Conservation (phyloP, 345 rosid species). For the Lenwebbia sp. region DNA sequence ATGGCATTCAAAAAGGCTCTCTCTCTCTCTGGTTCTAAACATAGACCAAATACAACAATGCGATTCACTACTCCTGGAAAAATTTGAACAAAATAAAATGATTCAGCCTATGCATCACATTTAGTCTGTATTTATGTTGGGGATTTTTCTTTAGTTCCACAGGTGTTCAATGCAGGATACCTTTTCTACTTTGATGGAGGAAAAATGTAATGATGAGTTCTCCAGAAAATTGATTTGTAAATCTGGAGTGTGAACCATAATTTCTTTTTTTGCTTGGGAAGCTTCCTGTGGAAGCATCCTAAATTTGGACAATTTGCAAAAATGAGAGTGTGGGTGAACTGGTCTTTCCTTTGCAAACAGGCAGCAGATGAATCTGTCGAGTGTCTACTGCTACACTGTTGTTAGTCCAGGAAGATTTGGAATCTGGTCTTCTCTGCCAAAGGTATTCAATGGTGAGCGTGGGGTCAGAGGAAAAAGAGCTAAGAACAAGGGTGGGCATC, state of each 20-base stretch:
- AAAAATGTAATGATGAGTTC: neutral
- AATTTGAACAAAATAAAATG: no score
- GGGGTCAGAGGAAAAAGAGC: neutral
- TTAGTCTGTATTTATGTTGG: neutral
- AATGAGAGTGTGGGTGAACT: neutral
- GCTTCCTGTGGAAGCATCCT: neutral
- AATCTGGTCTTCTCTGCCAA: neutral
- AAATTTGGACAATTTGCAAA: neutral
- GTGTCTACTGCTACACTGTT: neutral
- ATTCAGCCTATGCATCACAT: neutral
- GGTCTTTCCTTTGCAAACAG: neutral
- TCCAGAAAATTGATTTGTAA: neutral
- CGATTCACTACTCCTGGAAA: no score
- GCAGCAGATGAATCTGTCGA: neutral
- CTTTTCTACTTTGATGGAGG: neutral
- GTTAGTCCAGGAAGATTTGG: neutral
- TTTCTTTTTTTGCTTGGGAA: neutral
- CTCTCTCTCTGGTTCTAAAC: neutral
- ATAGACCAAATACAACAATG: no score
- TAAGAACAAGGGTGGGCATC: neutral
- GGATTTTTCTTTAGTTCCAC: neutral
- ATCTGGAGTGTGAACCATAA: neutral
- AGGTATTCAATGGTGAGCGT: neutral
- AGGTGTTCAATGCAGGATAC: neutral
- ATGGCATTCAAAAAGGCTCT: neutral